Conservation (phyloP, 345 rosid species). For the Chamaenerion angustifolium region DNA sequence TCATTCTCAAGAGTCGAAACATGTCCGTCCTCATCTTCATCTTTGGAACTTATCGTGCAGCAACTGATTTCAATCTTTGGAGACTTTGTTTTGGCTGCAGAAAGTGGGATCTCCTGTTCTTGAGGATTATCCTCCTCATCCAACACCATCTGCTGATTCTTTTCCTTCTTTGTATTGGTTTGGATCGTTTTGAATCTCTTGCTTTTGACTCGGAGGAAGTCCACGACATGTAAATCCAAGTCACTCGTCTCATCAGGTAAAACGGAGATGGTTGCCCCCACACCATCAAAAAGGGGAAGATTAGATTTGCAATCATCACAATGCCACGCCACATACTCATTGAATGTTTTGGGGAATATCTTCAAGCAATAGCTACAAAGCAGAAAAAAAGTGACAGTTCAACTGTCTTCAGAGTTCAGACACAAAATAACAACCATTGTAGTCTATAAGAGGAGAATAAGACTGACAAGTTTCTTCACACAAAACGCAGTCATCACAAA, state of each 20-base stretch:
- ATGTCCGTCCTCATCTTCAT: background rate
- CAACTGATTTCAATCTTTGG: background rate
- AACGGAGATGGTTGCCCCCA: background rate
- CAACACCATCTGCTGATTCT: background rate
- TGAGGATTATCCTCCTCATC: no score
- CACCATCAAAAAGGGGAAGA: conserved; percentile 2
- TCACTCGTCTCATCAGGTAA: conserved; percentile 1
- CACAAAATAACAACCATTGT: background rate
- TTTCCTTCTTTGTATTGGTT: background rate
- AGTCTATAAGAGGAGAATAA: background rate
- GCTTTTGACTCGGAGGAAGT: background rate
- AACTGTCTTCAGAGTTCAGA: no score
- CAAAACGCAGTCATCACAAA: no score
- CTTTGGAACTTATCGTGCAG: no score
- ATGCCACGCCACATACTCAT: conserved; percentile 37
- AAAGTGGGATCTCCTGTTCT: no score
- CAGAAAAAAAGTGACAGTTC: no score
- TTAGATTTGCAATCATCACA: conserved; percentile 40
- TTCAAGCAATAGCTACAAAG: conserved; percentile 46
- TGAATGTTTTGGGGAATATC: conserved; percentile 26
- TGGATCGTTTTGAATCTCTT: background rate
- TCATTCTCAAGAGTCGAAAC: background rate
- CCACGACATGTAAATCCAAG: background rate
- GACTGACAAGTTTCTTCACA: no score
- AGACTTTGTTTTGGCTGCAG: background rate